Conservation (phyloP, 371 early-diverging fungal genomes). For the Rhizomucor pusillus region DNA sequence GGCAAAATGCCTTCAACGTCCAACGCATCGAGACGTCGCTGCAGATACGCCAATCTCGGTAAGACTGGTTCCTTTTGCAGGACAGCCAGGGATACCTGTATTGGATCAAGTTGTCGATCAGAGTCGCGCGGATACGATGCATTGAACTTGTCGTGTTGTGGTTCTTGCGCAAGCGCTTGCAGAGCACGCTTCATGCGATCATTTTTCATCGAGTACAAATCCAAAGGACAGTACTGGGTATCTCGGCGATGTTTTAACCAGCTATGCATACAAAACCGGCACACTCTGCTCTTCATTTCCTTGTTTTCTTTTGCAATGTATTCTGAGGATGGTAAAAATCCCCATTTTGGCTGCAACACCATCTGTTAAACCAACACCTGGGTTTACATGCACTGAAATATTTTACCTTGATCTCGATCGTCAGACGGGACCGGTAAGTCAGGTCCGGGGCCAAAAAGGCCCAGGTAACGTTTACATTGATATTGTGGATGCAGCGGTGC, state of each 20-base stretch:
- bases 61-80: slow-evolving; percentile 40
- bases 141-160: slow-evolving; percentile 31
- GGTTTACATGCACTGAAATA: not conserved
- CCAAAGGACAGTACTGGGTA: slow-evolving; percentile 52
- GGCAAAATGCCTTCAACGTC: slow-evolving; percentile 46
- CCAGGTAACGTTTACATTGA: slow-evolving; percentile 15
- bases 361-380: not conserved
- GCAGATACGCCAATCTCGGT: slow-evolving; percentile 28
- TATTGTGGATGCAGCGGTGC: slow-evolving; percentile 11
- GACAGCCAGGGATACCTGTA: slow-evolving; percentile 15
- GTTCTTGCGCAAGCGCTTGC: slow-evolving; percentile 13
- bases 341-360: slow-evolving; percentile 58
- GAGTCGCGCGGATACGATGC: not conserved
- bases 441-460: slow-evolving; percentile 34
- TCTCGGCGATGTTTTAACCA: slow-evolving; percentile 21
- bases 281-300: slow-evolving; percentile 30
- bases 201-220: slow-evolving; percentile 44
- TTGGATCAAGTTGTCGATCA: not conserved
- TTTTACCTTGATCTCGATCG: slow-evolving; percentile 45
- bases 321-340: slow-evolving; percentile 45
- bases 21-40: slow-evolving; percentile 39
- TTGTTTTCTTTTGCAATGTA: slow-evolving; percentile 14
- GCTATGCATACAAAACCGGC: slow-evolving; percentile 63
- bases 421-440: slow-evolving; percentile 22
- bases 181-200: slow-evolving; percentile 32